Conservation (phyloP, 495 filamentous ascomycete species). For the Viridothelium virens region DNA sequence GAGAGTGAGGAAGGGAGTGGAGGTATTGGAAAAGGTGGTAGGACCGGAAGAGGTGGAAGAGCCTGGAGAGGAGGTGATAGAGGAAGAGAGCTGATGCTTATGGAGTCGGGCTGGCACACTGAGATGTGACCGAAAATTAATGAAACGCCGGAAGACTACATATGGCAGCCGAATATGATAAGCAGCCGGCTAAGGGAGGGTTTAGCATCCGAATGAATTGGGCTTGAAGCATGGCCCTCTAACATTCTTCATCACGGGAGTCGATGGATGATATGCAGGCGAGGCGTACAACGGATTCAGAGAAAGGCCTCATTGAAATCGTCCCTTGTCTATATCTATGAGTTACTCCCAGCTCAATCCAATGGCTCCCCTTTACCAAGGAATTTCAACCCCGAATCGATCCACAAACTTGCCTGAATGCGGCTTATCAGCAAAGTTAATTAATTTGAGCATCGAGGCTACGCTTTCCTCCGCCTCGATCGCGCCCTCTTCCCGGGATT, state of each 20-base stretch:
- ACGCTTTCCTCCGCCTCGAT: slow-evolving; percentile 36
- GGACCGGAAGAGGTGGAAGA: slow-evolving; percentile 19
- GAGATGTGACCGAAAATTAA: background rate
- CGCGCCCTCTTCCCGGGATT: slow-evolving; percentile 37
- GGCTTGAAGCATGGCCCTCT: too few relatives aligned
- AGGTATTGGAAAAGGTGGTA: slow-evolving; percentile 25
- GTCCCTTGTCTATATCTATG: background rate
- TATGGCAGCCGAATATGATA: background rate
- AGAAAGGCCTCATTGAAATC: background rate
- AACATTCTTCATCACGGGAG: background rate
- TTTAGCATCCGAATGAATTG: background rate
- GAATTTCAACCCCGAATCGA: slow-evolving; percentile 33
- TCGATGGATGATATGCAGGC: background rate
- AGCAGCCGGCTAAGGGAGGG: background rate
- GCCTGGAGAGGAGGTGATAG: slow-evolving; percentile 13
- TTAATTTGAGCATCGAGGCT: slow-evolving; percentile 30
- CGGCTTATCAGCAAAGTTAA: slow-evolving; percentile 24
- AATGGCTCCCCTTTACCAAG: slow-evolving; percentile 26
- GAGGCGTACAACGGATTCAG: background rate
- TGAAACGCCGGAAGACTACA: background rate
- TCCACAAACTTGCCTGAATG: slow-evolving; percentile 36
- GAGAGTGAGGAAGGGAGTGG: slow-evolving; percentile 22
- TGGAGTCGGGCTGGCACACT: background rate
- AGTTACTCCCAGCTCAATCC: background rate
- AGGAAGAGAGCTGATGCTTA: slow-evolving; percentile 12